Base-by-base conservation (phyloP, 164 flowering plant genomes). In the Houttuynia cordata region DNA sequence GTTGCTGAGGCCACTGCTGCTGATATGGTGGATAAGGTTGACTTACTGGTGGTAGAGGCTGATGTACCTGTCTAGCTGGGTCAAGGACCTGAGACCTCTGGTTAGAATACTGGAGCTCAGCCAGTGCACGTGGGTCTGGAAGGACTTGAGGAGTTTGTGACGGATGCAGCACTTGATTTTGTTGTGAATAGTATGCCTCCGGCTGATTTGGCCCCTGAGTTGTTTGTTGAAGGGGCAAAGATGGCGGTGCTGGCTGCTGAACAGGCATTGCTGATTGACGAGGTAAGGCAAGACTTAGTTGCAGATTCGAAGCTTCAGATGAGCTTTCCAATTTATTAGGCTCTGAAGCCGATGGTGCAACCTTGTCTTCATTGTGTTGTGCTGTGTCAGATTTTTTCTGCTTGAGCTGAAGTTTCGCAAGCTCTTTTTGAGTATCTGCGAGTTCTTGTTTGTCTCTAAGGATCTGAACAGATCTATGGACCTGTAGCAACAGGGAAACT, bases 381-480 rank as follows among this genome's bases (percentile, higher is more conserved):
- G 79, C 84, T 62, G 82, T 15, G 9, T 13, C 12, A 13, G 53
- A 94, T 21, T 68, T 83, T 49, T 60, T 50, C 41, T 60, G 53
- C 62, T 7, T 4, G 69, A 85, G 80, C 63, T 93, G 97, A 70
- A 93, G 87, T 69, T 84, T 90, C 53, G 92, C 86, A 13, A 93
- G 80, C 74, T 90, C 97, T 71, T 86, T 90, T 67, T 90, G 97
- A 34, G 94, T 62, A 50, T 89, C 96, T 15, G 92, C 89, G 58
- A 89, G 88, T 69, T 93, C 97, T 75, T 93, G 98, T 66, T 90
- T 93, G 77, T 93, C 98, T 70, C 94, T 81, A 34, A 93, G 74
- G 58, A 93, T 84, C 70, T 90, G 97, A 4, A 93, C 87, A 50
- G 97, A 87, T 70, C 92, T 80, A 71, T 88, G 88, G 14, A 93